phyloP scores from a whole-genome alignment of 306 rosid species.

The Citrullus amarus region DNA sequence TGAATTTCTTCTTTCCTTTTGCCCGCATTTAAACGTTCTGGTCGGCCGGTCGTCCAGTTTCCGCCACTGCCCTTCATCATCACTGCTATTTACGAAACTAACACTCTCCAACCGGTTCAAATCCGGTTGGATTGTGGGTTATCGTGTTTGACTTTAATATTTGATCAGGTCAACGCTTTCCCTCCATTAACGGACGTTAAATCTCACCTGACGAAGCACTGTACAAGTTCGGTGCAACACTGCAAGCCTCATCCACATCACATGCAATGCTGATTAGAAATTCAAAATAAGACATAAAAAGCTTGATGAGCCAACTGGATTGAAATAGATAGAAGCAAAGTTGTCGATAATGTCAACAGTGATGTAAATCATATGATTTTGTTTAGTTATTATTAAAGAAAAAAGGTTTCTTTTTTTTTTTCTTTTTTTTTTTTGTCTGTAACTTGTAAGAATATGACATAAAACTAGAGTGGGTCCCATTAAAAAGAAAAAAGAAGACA shows the following conservation, averaged over 20 bases:
- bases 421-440: neutral
- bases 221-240: neutral
- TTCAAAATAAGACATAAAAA: neutral
- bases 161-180: neutral
- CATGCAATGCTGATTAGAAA: neutral
- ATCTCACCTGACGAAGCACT: neutral
- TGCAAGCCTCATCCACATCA: neutral
- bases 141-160: neutral
- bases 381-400: neutral
- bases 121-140: neutral
- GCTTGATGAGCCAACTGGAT: neutral
- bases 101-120: neutral
- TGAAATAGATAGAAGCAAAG: neutral
- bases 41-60: slow-evolving; percentile 10
- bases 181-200: neutral
- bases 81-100: neutral
- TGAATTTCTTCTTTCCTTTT: neutral
- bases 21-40: slow-evolving; percentile 44
- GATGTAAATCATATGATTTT: neutral
- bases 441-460: neutral
- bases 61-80: neutral
- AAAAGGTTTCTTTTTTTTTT: neutral
- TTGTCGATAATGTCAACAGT: neutral
- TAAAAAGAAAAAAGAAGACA: neutral
- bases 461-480: neutral